Percentiles rank a stretch among this genome's conserved stretches.
These are phyloP conservation scores for Brassica carinata DNA, from an alignment of 345 rosid species.

Conservation along the genomic window DNA sequence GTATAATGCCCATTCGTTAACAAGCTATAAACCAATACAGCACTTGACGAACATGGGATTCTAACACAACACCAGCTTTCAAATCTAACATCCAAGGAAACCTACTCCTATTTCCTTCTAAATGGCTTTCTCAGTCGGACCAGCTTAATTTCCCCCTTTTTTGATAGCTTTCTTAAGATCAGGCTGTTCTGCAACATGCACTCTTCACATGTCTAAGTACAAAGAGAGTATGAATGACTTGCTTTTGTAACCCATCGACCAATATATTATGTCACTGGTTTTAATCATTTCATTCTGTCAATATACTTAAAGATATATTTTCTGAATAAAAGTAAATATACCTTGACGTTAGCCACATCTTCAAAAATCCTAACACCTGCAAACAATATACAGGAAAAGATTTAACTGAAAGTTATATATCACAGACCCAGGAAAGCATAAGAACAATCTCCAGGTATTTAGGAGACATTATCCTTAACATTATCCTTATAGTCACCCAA, in stretches of 20 bases:
- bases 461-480: neutral
- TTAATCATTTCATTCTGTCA: neutral
- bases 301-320: neutral
- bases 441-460: slow-evolving; percentile 8
- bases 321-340: slow-evolving; percentile 36
- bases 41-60: neutral
- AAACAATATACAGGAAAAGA: slow-evolving; percentile 28
- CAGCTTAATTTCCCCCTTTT: neutral
- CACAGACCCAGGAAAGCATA: slow-evolving; percentile 10
- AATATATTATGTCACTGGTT: neutral
- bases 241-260: neutral
- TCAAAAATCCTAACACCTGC: slow-evolving; percentile 96
- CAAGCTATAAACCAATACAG: neutral
- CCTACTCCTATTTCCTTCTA: neutral
- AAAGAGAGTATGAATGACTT: neutral
- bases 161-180: neutral
- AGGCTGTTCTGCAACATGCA: neutral
- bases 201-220: neutral
- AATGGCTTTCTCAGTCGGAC: neutral
- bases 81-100: neutral
- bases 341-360: slow-evolving; percentile 83
- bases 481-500: neutral
- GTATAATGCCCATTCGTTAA: neutral
- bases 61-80: neutral
- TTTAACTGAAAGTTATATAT: slow-evolving; percentile 3